phyloP scores from a whole-genome alignment of 345 rosid genomes.

The Mercurialis annua region DNA sequence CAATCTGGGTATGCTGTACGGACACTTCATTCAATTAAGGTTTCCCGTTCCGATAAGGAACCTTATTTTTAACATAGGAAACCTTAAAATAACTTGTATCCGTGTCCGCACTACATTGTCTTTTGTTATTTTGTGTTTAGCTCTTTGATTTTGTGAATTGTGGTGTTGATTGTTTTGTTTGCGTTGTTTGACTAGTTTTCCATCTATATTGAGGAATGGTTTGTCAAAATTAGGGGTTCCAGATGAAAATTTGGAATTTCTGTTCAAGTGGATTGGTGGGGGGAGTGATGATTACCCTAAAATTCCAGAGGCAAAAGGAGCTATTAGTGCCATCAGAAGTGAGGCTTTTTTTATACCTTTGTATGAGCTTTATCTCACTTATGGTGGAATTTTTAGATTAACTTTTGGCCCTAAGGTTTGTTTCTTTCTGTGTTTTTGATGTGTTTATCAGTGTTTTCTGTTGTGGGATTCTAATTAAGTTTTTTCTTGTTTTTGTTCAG shows the following conservation, averaged over 20 bases:
- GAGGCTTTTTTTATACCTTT: conserved; percentile 92
- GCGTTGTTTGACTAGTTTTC: conserved; percentile 40
- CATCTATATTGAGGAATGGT: conserved; percentile 54
- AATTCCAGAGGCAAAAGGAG: conserved; percentile 83
- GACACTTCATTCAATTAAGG: background rate
- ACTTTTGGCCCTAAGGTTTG: conserved; percentile 94
- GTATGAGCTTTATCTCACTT: conserved; percentile 82
- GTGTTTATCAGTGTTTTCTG: background rate
- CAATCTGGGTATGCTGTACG: conserved; percentile 45
- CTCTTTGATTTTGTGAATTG: background rate
- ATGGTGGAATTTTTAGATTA: conserved; percentile 92
- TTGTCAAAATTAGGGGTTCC: conserved; percentile 75
- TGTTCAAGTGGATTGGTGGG: conserved; percentile 54
- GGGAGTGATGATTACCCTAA: conserved; percentile 45
- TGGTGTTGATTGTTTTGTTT: background rate
- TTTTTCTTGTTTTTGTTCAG: conserved; percentile 42
- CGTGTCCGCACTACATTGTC: too few relatives aligned
- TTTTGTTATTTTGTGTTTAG: background rate
- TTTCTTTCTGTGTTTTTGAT: conserved; percentile 5
- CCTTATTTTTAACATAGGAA: too few relatives aligned
- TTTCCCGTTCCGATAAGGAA: background rate
- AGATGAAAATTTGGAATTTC: conserved; percentile 40
- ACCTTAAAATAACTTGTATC: too few relatives aligned
- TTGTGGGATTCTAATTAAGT: background rate
- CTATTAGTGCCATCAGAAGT: conserved; percentile 55